phyloP scores from a whole-genome alignment of 2,329 filamentous ascomycete species.

The Fusarium tjaetaba region DNA sequence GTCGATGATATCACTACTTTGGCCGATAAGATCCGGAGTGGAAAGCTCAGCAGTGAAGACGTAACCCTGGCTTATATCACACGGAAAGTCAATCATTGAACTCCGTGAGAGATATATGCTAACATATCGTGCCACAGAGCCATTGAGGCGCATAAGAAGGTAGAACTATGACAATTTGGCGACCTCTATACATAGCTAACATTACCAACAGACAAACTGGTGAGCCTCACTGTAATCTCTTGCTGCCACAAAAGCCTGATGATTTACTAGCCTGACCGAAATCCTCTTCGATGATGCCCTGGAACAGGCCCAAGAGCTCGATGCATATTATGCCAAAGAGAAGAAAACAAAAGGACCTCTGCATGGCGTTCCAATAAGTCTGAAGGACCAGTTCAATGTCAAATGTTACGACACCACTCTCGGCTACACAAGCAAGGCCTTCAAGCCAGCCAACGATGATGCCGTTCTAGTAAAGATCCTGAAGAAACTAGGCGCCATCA shows the following conservation, averaged over 20 bases:
- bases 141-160: constrained; percentile 14
- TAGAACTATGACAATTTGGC: background rate
- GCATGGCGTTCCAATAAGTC: constrained; percentile 37
- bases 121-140: background rate
- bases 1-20: constrained; percentile 1
- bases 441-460: constrained; percentile 59
- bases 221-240: background rate
- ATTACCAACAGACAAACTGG: constrained; percentile 11
- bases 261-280: constrained; percentile 15
- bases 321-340: background rate
- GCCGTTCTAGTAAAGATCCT: constrained; percentile 60
- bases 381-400: constrained; percentile 71
- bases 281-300: constrained; percentile 35
- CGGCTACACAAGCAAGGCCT: constrained; percentile 64
- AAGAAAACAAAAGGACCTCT: constrained; percentile 20
- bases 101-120: background rate
- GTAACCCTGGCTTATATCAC: constrained; percentile 12
- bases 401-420: constrained; percentile 66
- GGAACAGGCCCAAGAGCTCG: constrained; percentile 23
- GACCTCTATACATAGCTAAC: background rate
- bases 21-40: background rate
- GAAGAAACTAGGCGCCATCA: constrained; percentile 59
- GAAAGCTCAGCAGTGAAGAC: background rate
- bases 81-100: background rate
- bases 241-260: background rate